These are phyloP conservation scores for Urochloa ruziziensis DNA, from an alignment of 176 grass and related monocot genomes.

Conservation along the genomic window DNA sequence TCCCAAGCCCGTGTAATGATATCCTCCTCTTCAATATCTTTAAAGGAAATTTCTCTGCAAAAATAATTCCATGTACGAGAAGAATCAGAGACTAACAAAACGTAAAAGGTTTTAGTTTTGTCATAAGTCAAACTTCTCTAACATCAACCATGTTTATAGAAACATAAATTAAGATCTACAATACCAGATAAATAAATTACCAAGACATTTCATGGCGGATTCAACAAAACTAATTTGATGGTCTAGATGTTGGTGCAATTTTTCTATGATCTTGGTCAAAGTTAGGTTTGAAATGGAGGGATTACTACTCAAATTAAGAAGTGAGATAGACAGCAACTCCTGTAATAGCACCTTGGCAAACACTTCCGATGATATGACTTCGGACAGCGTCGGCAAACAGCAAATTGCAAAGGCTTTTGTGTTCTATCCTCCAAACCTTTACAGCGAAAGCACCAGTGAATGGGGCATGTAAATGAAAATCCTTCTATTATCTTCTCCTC, in stretches of 20 bases:
- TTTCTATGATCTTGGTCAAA: background rate
- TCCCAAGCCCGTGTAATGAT: slow-evolving; percentile 59
- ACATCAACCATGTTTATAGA: background rate
- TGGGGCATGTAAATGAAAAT: slow-evolving; percentile 78
- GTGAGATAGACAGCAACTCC: background rate
- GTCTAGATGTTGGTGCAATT: background rate
- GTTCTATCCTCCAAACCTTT: slow-evolving; percentile 72
- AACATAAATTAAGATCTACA: background rate
- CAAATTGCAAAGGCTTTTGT: slow-evolving; percentile 64
- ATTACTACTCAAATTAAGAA: background rate
- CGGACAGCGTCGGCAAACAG: slow-evolving; percentile 87
- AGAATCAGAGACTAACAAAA: slow-evolving; percentile 13
- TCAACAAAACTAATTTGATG: background rate
- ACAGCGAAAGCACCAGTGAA: slow-evolving; percentile 72
- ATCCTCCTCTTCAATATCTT: slow-evolving; percentile 46
- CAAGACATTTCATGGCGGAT: background rate
- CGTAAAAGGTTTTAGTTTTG: background rate
- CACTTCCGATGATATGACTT: slow-evolving; percentile 92
- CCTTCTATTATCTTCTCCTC: slow-evolving; percentile 63
- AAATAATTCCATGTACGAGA: slow-evolving; percentile 14
- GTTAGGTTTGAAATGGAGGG: background rate
- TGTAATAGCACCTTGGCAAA: slow-evolving; percentile 64
- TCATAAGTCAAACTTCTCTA: background rate
- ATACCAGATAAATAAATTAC: background rate
- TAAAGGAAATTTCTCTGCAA: slow-evolving; percentile 56